Evolutionary conservation across 768 basidiomycete genomes (phyloP).

Genomic region (Trametes coccinea): DNA sequence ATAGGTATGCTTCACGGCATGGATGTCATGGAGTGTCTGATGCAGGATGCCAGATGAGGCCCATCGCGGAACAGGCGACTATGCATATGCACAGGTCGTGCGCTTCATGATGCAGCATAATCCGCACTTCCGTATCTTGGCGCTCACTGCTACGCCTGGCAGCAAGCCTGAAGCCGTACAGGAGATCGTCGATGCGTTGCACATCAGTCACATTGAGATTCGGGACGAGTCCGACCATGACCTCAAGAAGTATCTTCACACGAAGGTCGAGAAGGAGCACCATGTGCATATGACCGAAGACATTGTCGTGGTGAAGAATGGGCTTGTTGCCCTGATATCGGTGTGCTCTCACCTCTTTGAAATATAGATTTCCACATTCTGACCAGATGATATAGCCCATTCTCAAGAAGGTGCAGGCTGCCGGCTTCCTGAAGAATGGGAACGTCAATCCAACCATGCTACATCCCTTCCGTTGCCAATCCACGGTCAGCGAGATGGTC

Average conservation of each 20-base stretch:
- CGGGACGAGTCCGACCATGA: conserved; percentile 90
- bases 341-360: conserved; percentile 41
- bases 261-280: conserved; percentile 85
- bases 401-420: conserved; percentile 37
- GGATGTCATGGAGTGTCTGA: background rate
- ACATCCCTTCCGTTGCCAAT: conserved; percentile 63
- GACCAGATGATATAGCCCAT: conserved; percentile 33
- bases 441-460: conserved; percentile 58
- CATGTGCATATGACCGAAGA: conserved; percentile 72
- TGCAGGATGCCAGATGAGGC: conserved; percentile 76
- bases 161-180: conserved; percentile 86
- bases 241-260: conserved; percentile 79
- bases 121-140: conserved; percentile 88
- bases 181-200: conserved; percentile 84
- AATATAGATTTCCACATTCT: background rate
- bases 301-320: conserved; percentile 63
- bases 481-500: conserved; percentile 40
- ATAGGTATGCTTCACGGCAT: conserved; percentile 52
- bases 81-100: conserved; percentile 87
- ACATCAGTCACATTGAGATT: conserved; percentile 94
- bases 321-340: conserved; percentile 72
- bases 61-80: conserved; percentile 90
- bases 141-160: conserved; percentile 95
- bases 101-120: conserved; percentile 93
- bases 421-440: conserved; percentile 46